A percentile compares a stretch with the other conserved stretches of the same genome.
Conservation (phyloP, 768 basidiomycete species). For the Leucosporidium yakuticum region DNA sequence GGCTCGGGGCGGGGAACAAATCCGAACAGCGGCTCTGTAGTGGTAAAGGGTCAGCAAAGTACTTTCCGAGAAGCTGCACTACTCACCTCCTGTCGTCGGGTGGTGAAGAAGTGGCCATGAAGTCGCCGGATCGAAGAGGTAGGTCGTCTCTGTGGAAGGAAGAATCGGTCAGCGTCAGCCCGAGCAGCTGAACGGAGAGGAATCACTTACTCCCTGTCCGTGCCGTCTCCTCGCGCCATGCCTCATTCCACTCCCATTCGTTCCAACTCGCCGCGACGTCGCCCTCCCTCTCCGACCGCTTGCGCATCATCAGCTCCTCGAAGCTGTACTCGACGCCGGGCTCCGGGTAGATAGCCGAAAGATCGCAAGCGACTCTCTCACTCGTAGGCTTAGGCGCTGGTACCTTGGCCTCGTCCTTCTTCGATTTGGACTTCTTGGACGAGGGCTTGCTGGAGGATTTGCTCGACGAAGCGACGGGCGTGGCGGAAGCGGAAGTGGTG, state of each 20-base stretch:
- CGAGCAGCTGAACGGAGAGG: neutral
- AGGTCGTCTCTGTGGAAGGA: slow-evolving; percentile 2
- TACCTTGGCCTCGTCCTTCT: slow-evolving; percentile 3
- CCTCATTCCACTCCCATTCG: slow-evolving; percentile 19
- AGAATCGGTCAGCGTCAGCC: neutral
- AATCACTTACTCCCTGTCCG: slow-evolving; percentile 2
- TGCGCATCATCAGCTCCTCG: slow-evolving; percentile 56
- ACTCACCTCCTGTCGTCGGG: slow-evolving; percentile 16
- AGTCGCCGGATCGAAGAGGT: slow-evolving; percentile 16
- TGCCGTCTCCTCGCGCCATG: slow-evolving; percentile 13
- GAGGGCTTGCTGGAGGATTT: no score
- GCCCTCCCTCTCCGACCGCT: slow-evolving; percentile 2
- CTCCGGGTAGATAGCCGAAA: slow-evolving; percentile 59
- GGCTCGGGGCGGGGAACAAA: slow-evolving; percentile 21
- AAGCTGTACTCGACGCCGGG: slow-evolving; percentile 65
- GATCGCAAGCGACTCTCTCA: slow-evolving; percentile 30
- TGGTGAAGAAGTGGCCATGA: slow-evolving; percentile 28
- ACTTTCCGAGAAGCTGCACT: neutral
- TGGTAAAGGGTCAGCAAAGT: no score
- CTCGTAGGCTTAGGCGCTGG: slow-evolving; percentile 1
- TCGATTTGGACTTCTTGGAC: no score
- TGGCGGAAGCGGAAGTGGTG: no score
- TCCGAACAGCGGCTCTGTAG: slow-evolving; percentile 18
- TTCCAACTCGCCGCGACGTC: slow-evolving; percentile 14
- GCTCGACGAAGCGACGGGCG: neutral